Percentiles rank a stretch among this genome's conserved stretches.
Conservation (phyloP, 2,329 filamentous ascomycete species). For the Pyrenochaeta sp. region DNA sequence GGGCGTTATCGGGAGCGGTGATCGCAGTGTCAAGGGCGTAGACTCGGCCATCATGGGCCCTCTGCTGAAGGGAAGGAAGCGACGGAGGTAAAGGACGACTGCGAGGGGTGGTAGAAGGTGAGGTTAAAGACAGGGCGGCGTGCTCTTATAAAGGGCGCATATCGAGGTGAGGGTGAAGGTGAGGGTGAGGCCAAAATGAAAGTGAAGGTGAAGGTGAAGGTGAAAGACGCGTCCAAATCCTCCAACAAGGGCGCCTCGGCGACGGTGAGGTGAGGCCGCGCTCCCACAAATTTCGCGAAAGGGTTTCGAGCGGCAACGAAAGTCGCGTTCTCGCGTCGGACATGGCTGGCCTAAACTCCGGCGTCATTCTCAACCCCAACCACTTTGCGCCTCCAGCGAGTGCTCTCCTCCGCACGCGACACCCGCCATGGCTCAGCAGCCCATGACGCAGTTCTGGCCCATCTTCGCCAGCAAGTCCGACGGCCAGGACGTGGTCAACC, state of each 20-base stretch:
- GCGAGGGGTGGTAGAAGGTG: too few species aligned
- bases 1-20: conserved; percentile 32
- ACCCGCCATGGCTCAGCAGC: conserved; percentile 39
- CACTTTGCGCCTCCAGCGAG: too few species aligned
- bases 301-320: background rate
- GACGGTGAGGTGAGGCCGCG: conserved; percentile 9
- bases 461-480: conserved; percentile 59
- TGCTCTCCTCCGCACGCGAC: too few species aligned
- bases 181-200: conserved; percentile 9
- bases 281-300: background rate
- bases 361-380: background rate
- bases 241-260: too few species aligned
- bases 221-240: conserved; percentile 3
- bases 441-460: conserved; percentile 56
- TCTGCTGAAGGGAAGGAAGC: conserved; percentile 3
- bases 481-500: conserved; percentile 58
- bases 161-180: conserved; percentile 11
- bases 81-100: too few species aligned
- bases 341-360: background rate
- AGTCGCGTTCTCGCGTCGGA: background rate
- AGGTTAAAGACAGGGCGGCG: too few species aligned
- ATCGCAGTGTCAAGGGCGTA: conserved; percentile 19
- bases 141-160: too few species aligned
- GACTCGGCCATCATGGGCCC: conserved; percentile 27
- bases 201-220: conserved; percentile 6